phyloP scores from a whole-genome alignment of 2,329 filamentous ascomycete species.

The Celoporthe dispersa region DNA sequence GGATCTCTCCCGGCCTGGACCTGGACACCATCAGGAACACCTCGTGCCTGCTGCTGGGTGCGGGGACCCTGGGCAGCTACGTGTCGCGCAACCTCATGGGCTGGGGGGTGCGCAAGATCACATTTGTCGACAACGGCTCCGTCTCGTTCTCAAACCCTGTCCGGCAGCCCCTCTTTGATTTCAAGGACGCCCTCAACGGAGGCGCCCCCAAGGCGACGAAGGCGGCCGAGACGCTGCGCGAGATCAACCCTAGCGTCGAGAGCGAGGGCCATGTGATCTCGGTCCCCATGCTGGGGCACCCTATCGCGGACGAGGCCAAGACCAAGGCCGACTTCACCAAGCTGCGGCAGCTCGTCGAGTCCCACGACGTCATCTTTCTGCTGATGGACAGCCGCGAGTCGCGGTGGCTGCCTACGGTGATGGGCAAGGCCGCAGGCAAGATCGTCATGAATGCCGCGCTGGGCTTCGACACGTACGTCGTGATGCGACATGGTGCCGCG shows the following conservation, averaged over 20 bases:
- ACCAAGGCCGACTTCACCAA: constrained; percentile 76
- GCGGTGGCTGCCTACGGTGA: constrained; percentile 92
- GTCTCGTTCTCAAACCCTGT: constrained; percentile 98
- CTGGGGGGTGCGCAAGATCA: constrained; percentile 95
- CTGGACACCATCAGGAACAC: constrained; percentile 88
- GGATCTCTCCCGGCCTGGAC: constrained; percentile 85
- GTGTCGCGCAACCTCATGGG: constrained; percentile 90
- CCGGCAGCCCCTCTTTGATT: constrained; percentile 88
- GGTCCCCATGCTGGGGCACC: constrained; percentile 95
- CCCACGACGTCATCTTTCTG: constrained; percentile 93
- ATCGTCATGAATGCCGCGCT: constrained; percentile 96
- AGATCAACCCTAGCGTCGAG: constrained; percentile 91
- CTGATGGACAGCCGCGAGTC: constrained; percentile 96
- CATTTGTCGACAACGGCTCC: constrained; percentile 89
- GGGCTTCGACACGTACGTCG: constrained; percentile 95
- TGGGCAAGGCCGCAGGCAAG: constrained; percentile 91
- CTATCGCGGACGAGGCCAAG: constrained; percentile 73
- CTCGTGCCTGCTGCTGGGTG: constrained; percentile 87
- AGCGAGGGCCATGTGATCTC: constrained; percentile 78
- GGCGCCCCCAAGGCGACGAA: constrained; percentile 81
- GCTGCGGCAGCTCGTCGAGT: constrained; percentile 74
- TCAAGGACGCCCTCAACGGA: constrained; percentile 84
- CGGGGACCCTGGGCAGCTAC: constrained; percentile 91
- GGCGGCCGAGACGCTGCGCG: constrained; percentile 77
- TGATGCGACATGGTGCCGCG: constrained; percentile 89